A percentile compares a stretch with the other conserved stretches of the same genome.
phyloP scores from a whole-genome alignment of 2,329 filamentous ascomycete genomes.

The Dissoconium aciculare region DNA sequence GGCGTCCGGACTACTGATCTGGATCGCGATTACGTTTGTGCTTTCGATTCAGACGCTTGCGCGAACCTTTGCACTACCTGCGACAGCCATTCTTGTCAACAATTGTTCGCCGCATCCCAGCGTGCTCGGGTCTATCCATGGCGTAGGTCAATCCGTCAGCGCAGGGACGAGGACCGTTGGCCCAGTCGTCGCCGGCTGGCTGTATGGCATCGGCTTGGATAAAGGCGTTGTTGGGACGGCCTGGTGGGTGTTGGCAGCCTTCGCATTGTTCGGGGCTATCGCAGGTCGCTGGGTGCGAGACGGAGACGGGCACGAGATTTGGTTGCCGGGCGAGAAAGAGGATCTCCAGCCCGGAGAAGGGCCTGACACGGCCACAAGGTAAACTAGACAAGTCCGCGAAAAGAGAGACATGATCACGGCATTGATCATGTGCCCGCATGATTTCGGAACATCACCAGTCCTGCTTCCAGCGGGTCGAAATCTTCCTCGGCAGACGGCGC shows the following conservation, averaged over 20 bases:
- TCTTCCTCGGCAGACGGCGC: constrained; percentile 22
- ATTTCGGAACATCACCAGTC: constrained; percentile 21
- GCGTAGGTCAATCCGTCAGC: constrained; percentile 41
- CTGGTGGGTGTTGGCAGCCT: constrained; percentile 41
- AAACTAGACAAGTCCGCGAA: too few relatives aligned
- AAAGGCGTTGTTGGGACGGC: constrained; percentile 40
- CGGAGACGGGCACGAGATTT: constrained; percentile 47
- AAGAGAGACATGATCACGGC: too few relatives aligned
- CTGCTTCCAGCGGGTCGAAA: constrained; percentile 15
- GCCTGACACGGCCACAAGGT: too few relatives aligned
- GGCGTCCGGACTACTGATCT: constrained; percentile 28
- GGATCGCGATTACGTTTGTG: constrained; percentile 29
- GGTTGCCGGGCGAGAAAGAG: constrained; percentile 33
- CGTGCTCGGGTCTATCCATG: constrained; percentile 44
- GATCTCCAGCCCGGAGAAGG: too few relatives aligned
- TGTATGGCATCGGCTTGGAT: constrained; percentile 37
- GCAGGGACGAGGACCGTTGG: constrained; percentile 41
- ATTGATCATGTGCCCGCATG: too few relatives aligned
- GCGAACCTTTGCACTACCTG: constrained; percentile 40
- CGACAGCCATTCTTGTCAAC: constrained; percentile 44
- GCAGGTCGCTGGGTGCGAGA: constrained; percentile 47
- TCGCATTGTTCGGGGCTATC: constrained; percentile 42
- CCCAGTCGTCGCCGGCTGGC: constrained; percentile 38
- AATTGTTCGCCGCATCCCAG: constrained; percentile 43
- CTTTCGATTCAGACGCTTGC: constrained; percentile 32